Conservation (phyloP, 306 rosid genomes). For the Ormosia semicastrata region DNA sequence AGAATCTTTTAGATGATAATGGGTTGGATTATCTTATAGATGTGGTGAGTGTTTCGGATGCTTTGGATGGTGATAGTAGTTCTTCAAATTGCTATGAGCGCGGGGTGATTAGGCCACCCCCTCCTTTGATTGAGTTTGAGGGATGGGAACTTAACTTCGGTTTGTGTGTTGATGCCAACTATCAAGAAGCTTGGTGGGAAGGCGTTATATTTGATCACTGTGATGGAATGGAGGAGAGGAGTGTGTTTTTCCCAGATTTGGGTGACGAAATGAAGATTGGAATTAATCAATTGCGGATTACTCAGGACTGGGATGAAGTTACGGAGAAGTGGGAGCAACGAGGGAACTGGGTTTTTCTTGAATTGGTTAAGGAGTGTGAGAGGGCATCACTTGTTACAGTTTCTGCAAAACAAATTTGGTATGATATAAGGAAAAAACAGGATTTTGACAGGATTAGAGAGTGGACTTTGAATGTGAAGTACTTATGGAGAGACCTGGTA, state of each 20-base stretch:
- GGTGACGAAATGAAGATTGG: slow-evolving; percentile 65
- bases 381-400: slow-evolving; percentile 39
- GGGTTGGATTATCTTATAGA: slow-evolving; percentile 38
- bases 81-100: slow-evolving; percentile 19
- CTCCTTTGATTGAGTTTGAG: slow-evolving; percentile 40
- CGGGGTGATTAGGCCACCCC: slow-evolving; percentile 64
- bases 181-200: slow-evolving; percentile 95
- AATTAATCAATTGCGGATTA: slow-evolving; percentile 48
- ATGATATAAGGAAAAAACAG: slow-evolving; percentile 47
- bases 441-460: slow-evolving; percentile 50
- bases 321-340: slow-evolving; percentile 58
- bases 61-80: slow-evolving; percentile 41
- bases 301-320: slow-evolving; percentile 76
- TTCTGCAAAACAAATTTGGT: slow-evolving; percentile 86
- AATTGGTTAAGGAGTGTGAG: slow-evolving; percentile 62
- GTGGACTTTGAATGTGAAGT: slow-evolving; percentile 61
- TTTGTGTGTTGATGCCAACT: slow-evolving; percentile 69
- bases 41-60: slow-evolving; percentile 44
- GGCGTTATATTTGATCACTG: slow-evolving; percentile 76
- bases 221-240: slow-evolving; percentile 57
- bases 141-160: slow-evolving; percentile 49
- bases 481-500: slow-evolving; percentile 60
- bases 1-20: slow-evolving; percentile 48
- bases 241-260: slow-evolving; percentile 73
- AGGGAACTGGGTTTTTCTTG: slow-evolving; percentile 74